phyloP scores from a whole-genome alignment of 2,329 filamentous ascomycete genomes.

The Colletotrichum salicis region DNA sequence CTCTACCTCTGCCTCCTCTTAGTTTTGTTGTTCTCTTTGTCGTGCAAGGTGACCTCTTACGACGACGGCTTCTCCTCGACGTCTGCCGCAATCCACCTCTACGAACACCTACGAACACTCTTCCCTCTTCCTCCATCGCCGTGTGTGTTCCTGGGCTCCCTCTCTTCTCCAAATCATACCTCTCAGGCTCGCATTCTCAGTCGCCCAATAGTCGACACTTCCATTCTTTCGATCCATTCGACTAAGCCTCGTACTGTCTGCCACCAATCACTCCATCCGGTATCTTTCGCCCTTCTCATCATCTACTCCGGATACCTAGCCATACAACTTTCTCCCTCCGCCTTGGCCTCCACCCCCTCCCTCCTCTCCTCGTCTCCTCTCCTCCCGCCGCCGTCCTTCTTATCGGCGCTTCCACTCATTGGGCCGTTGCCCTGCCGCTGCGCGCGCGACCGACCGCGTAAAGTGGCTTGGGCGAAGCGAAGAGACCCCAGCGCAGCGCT shows the following conservation, averaged over 20 bases:
- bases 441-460: constrained; percentile 36
- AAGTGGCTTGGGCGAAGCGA: constrained; percentile 35
- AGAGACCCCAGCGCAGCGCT: constrained; percentile 35
- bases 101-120: neutral
- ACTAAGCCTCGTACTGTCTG: neutral
- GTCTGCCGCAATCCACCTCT: neutral
- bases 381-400: neutral
- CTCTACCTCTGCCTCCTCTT: neutral
- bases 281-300: neutral
- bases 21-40: neutral
- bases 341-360: neutral
- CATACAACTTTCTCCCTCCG: neutral
- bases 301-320: neutral
- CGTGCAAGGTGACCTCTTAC: neutral
- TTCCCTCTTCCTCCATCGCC: neutral
- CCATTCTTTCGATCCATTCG: neutral
- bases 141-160: no score
- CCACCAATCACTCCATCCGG: neutral
- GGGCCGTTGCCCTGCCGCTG: constrained; percentile 15
- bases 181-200: neutral
- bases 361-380: neutral
- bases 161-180: neutral
- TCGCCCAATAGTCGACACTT: neutral
- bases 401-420: constrained; percentile 16
- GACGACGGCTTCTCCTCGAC: neutral